Evolutionary conservation across 371 early-diverging fungal genomes (phyloP).

Genomic region (Mucor plumbeus): DNA sequence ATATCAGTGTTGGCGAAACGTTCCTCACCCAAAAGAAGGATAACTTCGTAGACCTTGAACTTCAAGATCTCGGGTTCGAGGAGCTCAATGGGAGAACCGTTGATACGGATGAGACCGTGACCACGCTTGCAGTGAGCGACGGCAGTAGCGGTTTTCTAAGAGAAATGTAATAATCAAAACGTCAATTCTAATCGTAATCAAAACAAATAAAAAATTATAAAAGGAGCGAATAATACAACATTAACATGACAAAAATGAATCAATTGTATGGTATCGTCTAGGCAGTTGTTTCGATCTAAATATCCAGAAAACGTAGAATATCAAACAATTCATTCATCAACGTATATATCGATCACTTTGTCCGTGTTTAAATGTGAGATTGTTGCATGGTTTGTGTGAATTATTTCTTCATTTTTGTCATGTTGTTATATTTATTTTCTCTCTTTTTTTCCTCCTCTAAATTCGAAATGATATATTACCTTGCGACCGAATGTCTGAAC

Average conservation of each 20-base stretch:
- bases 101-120: slow-evolving; percentile 91
- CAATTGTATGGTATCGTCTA: neutral
- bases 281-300: neutral
- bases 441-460: neutral
- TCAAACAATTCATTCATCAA: neutral
- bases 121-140: slow-evolving; percentile 99
- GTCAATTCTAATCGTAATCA: neutral
- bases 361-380: neutral
- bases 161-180: neutral
- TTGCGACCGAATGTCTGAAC: slow-evolving; percentile 65
- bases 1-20: slow-evolving; percentile 97
- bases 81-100: slow-evolving; percentile 97
- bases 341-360: neutral
- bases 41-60: slow-evolving; percentile 99
- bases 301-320: too few relatives aligned
- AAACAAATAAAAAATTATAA: neutral
- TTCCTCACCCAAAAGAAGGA: slow-evolving; percentile 96
- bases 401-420: neutral
- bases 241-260: neutral
- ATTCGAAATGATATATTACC: slow-evolving; percentile 28
- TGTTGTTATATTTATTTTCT: neutral
- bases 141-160: slow-evolving; percentile 99
- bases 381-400: neutral
- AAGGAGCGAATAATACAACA: too few relatives aligned
- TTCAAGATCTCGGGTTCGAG: slow-evolving; percentile 96